These are phyloP conservation scores for Chaetomiaceae sp. DNA, from an alignment of 2,329 filamentous ascomycete species.

Conservation along the genomic window DNA sequence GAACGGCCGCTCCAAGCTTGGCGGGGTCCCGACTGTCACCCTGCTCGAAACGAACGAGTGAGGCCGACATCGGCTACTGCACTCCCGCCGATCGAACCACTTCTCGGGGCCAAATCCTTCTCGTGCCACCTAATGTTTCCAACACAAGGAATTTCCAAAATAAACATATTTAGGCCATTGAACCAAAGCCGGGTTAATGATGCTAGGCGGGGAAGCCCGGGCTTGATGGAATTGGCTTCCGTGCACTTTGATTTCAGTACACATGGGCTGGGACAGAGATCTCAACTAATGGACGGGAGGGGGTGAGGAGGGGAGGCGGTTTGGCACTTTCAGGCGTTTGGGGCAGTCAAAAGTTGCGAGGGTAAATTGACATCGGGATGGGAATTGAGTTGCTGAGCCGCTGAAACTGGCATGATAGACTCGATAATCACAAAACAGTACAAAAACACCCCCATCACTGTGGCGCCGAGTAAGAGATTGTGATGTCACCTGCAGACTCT, in stretches of 20 bases:
- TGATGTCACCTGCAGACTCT: too few relatives aligned
- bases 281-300: slow-evolving; percentile 3
- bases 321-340: slow-evolving; percentile 18
- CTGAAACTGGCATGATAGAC: slow-evolving; percentile 14
- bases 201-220: neutral
- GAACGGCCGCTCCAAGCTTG: slow-evolving; percentile 85
- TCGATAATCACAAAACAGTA: neutral
- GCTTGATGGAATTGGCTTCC: slow-evolving; percentile 3
- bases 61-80: slow-evolving; percentile 9
- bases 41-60: slow-evolving; percentile 56
- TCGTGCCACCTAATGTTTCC: slow-evolving; percentile 2
- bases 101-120: neutral
- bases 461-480: too few relatives aligned
- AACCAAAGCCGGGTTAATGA: slow-evolving; percentile 15
- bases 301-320: neutral
- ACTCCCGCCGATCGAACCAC: slow-evolving; percentile 2
- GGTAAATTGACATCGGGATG: neutral
- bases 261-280: neutral
- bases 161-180: neutral
- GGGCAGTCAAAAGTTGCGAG: slow-evolving; percentile 11
- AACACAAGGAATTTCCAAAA: neutral
- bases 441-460: too few relatives aligned
- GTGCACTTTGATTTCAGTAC: slow-evolving; percentile 6
- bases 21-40: slow-evolving; percentile 71
- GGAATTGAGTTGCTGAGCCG: neutral